Conservation (phyloP, 2,329 filamentous ascomycete genomes). For the Coniochaeta prunicola region DNA sequence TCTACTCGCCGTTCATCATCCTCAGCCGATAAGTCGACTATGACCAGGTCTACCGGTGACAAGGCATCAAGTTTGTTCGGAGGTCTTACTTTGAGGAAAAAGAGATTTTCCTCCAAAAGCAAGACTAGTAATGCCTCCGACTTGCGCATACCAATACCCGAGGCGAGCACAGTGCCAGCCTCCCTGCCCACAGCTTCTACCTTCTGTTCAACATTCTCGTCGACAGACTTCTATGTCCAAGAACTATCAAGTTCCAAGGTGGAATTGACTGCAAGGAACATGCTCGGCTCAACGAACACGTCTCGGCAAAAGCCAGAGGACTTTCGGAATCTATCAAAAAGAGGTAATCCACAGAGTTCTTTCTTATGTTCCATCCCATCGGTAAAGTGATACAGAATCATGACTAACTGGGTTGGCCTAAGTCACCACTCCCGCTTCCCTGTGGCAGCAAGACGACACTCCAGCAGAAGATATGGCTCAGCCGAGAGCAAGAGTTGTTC, state of each 20-base stretch:
- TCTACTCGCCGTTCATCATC: constrained; percentile 38
- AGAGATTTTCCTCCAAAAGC: constrained; percentile 13
- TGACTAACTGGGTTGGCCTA: constrained; percentile 35
- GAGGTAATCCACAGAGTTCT: neutral
- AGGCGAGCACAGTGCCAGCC: constrained; percentile 7
- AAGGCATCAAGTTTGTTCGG: constrained; percentile 37
- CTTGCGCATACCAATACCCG: neutral
- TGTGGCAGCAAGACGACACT: constrained; percentile 24
- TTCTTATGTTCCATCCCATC: neutral
- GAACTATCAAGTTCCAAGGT: neutral
- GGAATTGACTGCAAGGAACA: neutral
- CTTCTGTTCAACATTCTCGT: neutral
- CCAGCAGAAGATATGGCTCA: constrained; percentile 16
- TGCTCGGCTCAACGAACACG: neutral
- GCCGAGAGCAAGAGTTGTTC: constrained; percentile 23
- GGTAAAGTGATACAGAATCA: constrained; percentile 25
- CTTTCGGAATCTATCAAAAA: neutral
- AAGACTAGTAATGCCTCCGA: constrained; percentile 9
- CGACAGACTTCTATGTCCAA: neutral
- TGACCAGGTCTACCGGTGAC: constrained; percentile 12
- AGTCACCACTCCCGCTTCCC: constrained; percentile 16
- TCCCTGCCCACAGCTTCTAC: constrained; percentile 11
- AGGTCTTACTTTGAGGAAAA: constrained; percentile 28
- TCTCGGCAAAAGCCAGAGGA: neutral
- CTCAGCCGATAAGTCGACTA: constrained; percentile 28